These are phyloP conservation scores for Anthoceros angustus DNA, from an alignment of 225 moss, liverwort and hornwort species.

Conservation along the genomic window DNA sequence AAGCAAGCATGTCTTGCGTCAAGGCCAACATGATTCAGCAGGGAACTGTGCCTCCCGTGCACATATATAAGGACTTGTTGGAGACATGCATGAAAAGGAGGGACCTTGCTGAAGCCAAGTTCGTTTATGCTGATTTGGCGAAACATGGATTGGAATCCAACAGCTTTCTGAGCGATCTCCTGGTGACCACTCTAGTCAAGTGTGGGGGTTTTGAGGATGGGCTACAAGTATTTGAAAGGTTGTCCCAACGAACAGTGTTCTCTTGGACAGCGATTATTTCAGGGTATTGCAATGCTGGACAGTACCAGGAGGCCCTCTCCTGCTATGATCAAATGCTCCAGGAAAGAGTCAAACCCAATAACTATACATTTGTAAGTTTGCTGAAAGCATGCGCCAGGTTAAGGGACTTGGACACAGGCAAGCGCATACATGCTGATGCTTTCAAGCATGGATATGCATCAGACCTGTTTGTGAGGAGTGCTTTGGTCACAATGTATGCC, in stretches of 20 bases:
- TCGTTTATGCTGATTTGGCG: background rate
- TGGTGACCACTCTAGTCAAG: background rate
- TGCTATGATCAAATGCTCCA: background rate
- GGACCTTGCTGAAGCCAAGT: background rate
- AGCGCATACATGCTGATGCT: background rate
- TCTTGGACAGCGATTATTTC: background rate
- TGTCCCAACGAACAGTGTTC: background rate
- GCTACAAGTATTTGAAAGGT: background rate
- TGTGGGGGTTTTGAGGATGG: slow-evolving; percentile 1
- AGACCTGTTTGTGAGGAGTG: background rate
- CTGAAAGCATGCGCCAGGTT: background rate
- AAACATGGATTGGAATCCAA: background rate
- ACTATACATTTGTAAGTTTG: background rate
- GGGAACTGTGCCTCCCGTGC: background rate
- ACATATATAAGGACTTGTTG: background rate
- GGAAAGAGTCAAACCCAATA: background rate
- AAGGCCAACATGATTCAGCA: background rate
- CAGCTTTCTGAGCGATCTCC: background rate
- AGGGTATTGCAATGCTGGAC: background rate
- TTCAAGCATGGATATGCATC: background rate
- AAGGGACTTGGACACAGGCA: background rate
- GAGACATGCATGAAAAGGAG: background rate
- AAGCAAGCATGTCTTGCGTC: no score
- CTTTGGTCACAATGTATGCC: background rate
- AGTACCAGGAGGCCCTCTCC: background rate